A percentile compares a stretch with the other conserved stretches of the same genome.
Evolutionary conservation across 1,284 basidiomycete species (phyloP).

Genomic region (Hortiboletus rubellus): DNA sequence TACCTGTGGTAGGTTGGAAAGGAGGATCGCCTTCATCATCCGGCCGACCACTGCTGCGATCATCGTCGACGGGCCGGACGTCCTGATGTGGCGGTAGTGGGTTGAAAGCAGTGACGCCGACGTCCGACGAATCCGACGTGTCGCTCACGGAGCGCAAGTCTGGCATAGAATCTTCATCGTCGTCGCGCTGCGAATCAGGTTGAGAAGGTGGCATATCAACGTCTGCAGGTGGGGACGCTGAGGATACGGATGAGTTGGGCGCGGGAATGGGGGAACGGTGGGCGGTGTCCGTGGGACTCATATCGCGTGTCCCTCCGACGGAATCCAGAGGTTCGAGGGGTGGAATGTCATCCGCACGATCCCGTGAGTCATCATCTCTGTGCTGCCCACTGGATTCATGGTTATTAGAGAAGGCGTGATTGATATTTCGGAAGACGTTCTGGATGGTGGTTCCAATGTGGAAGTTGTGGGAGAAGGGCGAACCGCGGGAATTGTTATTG

Average conservation of each 20-base stretch:
- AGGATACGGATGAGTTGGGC: not conserved
- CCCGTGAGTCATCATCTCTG: not conserved
- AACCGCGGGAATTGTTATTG: constrained; percentile 10
- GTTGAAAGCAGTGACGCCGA: constrained; percentile 32
- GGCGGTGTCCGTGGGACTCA: constrained; percentile 4
- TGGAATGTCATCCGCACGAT: not conserved
- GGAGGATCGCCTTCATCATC: constrained; percentile 31
- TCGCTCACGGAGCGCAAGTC: constrained; percentile 42
- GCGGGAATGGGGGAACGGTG: constrained; percentile 8
- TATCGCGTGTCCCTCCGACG: not conserved
- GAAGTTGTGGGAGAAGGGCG: constrained; percentile 23
- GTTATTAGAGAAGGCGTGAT: constrained; percentile 30
- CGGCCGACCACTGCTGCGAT: constrained; percentile 32
- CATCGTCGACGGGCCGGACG: constrained; percentile 27
- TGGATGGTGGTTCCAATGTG: constrained; percentile 30
- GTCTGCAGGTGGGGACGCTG: constrained; percentile 1
- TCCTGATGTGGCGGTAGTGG: constrained; percentile 26
- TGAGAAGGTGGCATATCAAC: constrained; percentile 11
- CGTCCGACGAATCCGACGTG: constrained; percentile 35
- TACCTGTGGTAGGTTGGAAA: constrained; percentile 28
- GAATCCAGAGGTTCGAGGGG: constrained; percentile 5
- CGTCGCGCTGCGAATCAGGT: constrained; percentile 14
- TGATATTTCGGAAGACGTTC: constrained; percentile 34
- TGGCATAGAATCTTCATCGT: constrained; percentile 42
- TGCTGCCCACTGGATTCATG: constrained; percentile 5